A percentile compares a stretch with the other conserved stretches of the same genome.
Conservation (phyloP, 768 basidiomycete genomes). For the Mycena floridula region DNA sequence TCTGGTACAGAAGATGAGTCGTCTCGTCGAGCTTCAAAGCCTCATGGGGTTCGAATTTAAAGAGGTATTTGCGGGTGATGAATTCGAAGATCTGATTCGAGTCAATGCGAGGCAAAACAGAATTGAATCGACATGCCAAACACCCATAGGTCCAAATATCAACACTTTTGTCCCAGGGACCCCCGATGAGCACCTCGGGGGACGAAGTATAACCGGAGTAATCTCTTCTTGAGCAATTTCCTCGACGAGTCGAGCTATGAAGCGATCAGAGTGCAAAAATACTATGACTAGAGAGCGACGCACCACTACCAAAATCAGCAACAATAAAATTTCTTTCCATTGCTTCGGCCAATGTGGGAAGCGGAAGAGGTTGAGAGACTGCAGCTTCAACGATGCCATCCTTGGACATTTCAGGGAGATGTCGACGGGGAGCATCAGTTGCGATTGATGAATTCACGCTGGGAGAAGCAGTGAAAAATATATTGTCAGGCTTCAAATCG, state of each 20-base stretch:
- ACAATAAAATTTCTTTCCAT: slow-evolving; percentile 2
- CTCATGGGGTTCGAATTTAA: background rate
- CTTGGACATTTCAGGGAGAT: slow-evolving; percentile 5
- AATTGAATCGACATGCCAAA: slow-evolving; percentile 6
- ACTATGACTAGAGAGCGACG: background rate
- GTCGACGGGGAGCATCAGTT: slow-evolving; percentile 3
- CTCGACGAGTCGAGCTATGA: slow-evolving; percentile 5
- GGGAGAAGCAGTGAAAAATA: slow-evolving; percentile 3
- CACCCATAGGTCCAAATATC: slow-evolving; percentile 15
- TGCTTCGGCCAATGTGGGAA: slow-evolving; percentile 4
- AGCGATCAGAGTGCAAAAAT: background rate
- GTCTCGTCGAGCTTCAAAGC: background rate
- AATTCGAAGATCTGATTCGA: slow-evolving; percentile 7
- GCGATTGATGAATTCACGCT: background rate
- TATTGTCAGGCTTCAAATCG: slow-evolving; percentile 11
- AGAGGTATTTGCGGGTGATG: slow-evolving; percentile 4
- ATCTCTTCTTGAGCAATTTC: too few relatives aligned
- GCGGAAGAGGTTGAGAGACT: slow-evolving; percentile 9
- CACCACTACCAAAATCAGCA: slow-evolving; percentile 12
- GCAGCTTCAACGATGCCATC: slow-evolving; percentile 5
- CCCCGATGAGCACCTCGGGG: slow-evolving; percentile 9
- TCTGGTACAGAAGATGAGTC: slow-evolving; percentile 1
- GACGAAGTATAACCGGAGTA: too few relatives aligned
- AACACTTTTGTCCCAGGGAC: slow-evolving; percentile 8
- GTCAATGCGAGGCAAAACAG: background rate